Conservation (phyloP, 768 basidiomycete genomes). For the Lactarius quietus region DNA sequence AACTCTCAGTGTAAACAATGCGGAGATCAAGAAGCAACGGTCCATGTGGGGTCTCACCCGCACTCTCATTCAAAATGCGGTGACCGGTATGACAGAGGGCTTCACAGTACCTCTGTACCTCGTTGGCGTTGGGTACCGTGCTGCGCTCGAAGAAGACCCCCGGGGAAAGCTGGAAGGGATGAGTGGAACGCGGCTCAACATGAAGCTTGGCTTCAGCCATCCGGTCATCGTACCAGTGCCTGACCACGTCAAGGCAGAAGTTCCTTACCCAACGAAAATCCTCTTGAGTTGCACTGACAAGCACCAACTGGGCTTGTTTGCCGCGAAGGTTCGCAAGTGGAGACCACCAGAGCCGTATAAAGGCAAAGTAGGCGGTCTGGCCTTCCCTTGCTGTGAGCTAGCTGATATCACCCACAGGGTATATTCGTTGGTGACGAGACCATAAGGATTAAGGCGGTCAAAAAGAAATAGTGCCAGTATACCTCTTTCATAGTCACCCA, state of each 20-base stretch:
- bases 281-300: slow-evolving; percentile 82
- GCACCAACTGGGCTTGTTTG: slow-evolving; percentile 81
- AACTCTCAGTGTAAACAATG: slow-evolving; percentile 48
- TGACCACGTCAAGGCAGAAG: slow-evolving; percentile 71
- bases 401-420: slow-evolving; percentile 49
- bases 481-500: slow-evolving; percentile 4
- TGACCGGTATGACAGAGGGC: slow-evolving; percentile 85
- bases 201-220: slow-evolving; percentile 94
- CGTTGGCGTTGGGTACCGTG: slow-evolving; percentile 94
- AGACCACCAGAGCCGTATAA: slow-evolving; percentile 96
- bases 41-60: slow-evolving; percentile 96
- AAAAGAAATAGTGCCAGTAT: slow-evolving; percentile 76
- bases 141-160: slow-evolving; percentile 78
- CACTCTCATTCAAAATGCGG: slow-evolving; percentile 84
- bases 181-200: slow-evolving; percentile 67
- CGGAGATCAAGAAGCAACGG: slow-evolving; percentile 70
- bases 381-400: slow-evolving; percentile 10
- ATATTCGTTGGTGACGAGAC: slow-evolving; percentile 93
- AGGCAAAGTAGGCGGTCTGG: slow-evolving; percentile 73
- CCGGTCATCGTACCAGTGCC: slow-evolving; percentile 82
- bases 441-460: slow-evolving; percentile 85
- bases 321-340: slow-evolving; percentile 77
- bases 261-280: slow-evolving; percentile 82
- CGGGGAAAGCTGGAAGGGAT: slow-evolving; percentile 50
- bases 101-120: slow-evolving; percentile 81